Conservation (phyloP, 208 protist species). For the Trypanosoma vivax region DNA sequence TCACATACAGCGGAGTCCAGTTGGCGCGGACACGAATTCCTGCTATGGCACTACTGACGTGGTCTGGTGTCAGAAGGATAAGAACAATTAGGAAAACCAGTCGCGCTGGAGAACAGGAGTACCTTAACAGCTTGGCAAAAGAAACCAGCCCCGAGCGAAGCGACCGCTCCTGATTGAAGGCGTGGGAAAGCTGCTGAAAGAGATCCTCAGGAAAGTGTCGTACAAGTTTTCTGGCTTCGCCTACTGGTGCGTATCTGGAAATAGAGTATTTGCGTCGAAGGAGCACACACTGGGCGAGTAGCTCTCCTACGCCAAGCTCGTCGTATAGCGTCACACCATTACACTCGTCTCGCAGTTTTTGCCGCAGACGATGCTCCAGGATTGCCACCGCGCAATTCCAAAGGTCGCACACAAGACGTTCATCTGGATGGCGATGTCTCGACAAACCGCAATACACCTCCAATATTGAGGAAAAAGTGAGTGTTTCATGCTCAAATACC, state of each 20-base stretch:
- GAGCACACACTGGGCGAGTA: conserved; percentile 7
- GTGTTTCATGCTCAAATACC: conserved; percentile 12
- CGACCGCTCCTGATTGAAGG: conserved; percentile 6
- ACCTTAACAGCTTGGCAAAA: conserved; percentile 10
- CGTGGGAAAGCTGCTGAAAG: neutral
- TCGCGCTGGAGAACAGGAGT: conserved; percentile 9
- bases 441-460: conserved; percentile 10
- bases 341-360: neutral
- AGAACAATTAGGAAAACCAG: conserved; percentile 4
- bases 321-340: neutral
- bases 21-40: conserved; percentile 6
- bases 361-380: neutral
- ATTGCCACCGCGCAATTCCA: conserved; percentile 19
- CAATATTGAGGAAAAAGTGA: conserved; percentile 7
- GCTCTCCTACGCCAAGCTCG: conserved; percentile 3
- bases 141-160: conserved; percentile 6
- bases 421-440: conserved; percentile 8
- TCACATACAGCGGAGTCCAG: conserved; percentile 14
- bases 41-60: neutral
- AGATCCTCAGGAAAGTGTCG: conserved; percentile 16
- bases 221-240: neutral
- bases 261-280: conserved; percentile 17
- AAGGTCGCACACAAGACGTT: conserved; percentile 14
- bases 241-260: neutral
- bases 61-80: conserved; percentile 14